phyloP scores from a whole-genome alignment of 2,329 filamentous ascomycete genomes.

The Fusarium drepaniforme region DNA sequence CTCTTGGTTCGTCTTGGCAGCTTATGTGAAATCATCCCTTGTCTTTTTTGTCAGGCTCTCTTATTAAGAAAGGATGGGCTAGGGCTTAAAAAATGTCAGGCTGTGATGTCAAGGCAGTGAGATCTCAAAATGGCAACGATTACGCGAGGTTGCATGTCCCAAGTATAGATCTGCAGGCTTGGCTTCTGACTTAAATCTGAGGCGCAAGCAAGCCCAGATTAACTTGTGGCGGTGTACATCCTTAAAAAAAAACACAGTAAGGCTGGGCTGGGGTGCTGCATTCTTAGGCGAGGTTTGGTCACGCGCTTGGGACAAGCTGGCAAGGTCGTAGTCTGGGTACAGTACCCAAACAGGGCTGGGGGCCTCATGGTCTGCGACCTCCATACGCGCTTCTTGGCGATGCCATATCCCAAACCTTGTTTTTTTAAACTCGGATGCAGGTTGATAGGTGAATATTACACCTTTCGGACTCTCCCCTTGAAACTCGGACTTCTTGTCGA shows the following conservation, averaged over 20 bases:
- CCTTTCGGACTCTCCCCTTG: not conserved
- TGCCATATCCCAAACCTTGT: too few relatives aligned
- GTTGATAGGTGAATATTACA: not conserved
- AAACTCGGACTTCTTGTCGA: not conserved
- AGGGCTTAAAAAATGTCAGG: not conserved
- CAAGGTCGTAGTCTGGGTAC: not conserved
- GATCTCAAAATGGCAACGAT: slow-evolving; percentile 1
- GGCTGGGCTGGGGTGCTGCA: not conserved
- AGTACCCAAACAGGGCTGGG: not conserved
- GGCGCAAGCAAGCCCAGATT: not conserved
- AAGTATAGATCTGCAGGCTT: not conserved
- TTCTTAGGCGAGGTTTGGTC: not conserved
- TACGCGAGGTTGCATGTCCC: not conserved
- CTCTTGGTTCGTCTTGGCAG: not conserved
- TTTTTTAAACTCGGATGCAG: too few relatives aligned
- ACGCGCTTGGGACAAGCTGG: not conserved
- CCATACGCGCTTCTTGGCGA: not conserved
- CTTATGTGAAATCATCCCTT: not conserved
- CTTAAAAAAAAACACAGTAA: not conserved
- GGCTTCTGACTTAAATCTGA: not conserved
- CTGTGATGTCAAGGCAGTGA: not conserved
- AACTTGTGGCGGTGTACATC: not conserved
- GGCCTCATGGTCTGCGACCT: not conserved
- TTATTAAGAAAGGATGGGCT: not conserved
- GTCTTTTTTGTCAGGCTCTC: not conserved